Conservation (phyloP, 331 rosid genomes). For the Prunus yedoensis region DNA sequence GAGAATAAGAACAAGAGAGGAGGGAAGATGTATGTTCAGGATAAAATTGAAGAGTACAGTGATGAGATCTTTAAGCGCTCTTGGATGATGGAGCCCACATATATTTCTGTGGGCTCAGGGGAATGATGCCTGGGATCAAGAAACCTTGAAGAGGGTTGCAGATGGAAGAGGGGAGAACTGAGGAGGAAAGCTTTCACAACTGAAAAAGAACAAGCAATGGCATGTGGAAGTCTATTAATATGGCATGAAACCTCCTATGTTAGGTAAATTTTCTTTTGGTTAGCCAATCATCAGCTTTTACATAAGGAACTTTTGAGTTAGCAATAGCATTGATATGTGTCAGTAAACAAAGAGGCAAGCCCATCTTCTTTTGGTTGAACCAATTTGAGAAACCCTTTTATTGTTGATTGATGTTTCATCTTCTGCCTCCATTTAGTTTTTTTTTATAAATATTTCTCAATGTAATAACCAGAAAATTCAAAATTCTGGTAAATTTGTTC, state of each 20-base stretch:
- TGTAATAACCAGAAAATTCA: too few relatives aligned
- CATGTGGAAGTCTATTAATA: constrained; percentile 94
- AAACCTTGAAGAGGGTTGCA: constrained; percentile 84
- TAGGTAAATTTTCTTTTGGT: constrained; percentile 17
- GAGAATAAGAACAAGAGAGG: constrained; percentile 85
- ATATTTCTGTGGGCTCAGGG: constrained; percentile 93
- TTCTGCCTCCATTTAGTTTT: background rate
- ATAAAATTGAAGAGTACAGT: constrained; percentile 92
- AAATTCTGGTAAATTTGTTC: too few relatives aligned
- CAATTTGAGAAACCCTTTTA: constrained; percentile 16
- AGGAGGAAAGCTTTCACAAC: constrained; percentile 90
- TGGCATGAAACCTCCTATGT: background rate
- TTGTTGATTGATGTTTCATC: constrained; percentile 1
- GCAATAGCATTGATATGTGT: constrained; percentile 12
- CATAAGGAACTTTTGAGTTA: constrained; percentile 20
- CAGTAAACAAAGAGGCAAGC: constrained; percentile 13
- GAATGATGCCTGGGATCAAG: constrained; percentile 99
- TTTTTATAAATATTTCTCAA: too few relatives aligned
- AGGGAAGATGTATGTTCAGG: constrained; percentile 98
- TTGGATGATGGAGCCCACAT: constrained; percentile 92
- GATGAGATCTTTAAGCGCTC: constrained; percentile 82
- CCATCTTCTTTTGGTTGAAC: constrained; percentile 21
- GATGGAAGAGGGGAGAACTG: constrained; percentile 83
- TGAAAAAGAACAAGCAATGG: constrained; percentile 98
- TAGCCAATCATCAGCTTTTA: constrained; percentile 24